phyloP scores from a whole-genome alignment of 805 yeast genomes.

The Hanseniaspora opuntiae region DNA sequence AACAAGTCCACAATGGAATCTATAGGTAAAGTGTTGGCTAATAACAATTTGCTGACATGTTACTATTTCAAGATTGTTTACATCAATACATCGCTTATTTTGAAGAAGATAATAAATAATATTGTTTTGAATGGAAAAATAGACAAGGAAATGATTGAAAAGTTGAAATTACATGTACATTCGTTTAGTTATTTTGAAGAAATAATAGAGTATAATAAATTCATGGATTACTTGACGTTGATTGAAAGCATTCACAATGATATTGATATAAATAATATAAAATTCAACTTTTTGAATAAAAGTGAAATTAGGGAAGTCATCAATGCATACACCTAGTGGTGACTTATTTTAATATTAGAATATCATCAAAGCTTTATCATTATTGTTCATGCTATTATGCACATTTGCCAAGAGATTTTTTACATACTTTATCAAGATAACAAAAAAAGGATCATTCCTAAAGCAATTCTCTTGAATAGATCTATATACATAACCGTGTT shows the following conservation, averaged over 20 bases:
- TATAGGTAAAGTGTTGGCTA: neutral
- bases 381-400: too few species aligned
- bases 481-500: too few species aligned
- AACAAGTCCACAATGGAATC: neutral
- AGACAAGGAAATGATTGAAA: neutral
- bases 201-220: neutral
- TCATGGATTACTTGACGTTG: neutral
- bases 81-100: neutral
- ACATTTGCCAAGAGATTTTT: too few species aligned
- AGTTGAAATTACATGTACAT: neutral
- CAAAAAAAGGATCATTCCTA: too few species aligned
- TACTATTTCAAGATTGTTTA: neutral
- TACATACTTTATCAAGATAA: too few species aligned
- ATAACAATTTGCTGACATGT: neutral
- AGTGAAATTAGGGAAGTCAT: neutral
- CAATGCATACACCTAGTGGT: neutral
- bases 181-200: neutral
- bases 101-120: neutral
- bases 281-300: neutral
- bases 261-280: neutral
- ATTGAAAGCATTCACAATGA: neutral
- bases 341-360: too few species aligned
- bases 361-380: too few species aligned
- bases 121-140: neutral
- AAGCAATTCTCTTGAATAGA: too few species aligned